These are phyloP conservation scores for Buddleja alternifolia DNA, from an alignment of 257 asterid genomes.

Conservation along the genomic window DNA sequence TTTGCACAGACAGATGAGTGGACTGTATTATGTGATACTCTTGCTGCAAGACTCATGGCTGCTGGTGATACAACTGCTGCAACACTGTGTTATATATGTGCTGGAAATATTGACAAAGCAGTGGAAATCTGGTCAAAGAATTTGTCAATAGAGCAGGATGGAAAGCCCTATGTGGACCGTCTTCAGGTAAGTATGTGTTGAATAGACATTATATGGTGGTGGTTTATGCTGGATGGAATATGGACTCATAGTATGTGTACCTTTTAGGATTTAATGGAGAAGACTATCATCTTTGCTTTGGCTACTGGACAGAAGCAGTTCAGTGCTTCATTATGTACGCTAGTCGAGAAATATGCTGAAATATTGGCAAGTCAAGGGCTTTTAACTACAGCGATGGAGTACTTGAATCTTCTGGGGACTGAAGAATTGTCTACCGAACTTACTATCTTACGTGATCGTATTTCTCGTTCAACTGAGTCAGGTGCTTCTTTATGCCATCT, in stretches of 20 bases:
- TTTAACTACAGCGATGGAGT: slow-evolving; percentile 89
- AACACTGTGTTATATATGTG: slow-evolving; percentile 85
- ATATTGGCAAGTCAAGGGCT: slow-evolving; percentile 97
- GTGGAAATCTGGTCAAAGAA: slow-evolving; percentile 92
- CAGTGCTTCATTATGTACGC: slow-evolving; percentile 82
- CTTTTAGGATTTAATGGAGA: slow-evolving; percentile 92
- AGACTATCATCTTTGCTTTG: slow-evolving; percentile 88
- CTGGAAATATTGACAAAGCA: slow-evolving; percentile 93
- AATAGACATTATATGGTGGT: slow-evolving; percentile 15
- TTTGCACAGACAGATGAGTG: slow-evolving; percentile 88
- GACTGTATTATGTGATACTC: slow-evolving; percentile 78
- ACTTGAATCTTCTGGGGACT: slow-evolving; percentile 83
- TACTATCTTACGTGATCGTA: slow-evolving; percentile 80
- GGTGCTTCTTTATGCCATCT: slow-evolving; percentile 48
- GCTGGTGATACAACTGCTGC: slow-evolving; percentile 85
- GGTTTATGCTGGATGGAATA: slow-evolving; percentile 20
- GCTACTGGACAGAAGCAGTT: slow-evolving; percentile 89
- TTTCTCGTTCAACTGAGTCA: slow-evolving; percentile 73
- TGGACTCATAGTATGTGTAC: slow-evolving; percentile 27
- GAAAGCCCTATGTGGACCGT: slow-evolving; percentile 79
- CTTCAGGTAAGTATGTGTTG: slow-evolving; percentile 65
- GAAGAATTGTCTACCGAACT: slow-evolving; percentile 92
- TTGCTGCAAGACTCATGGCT: slow-evolving; percentile 87
- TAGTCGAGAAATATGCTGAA: slow-evolving; percentile 96
- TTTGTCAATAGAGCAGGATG: slow-evolving; percentile 67